These are phyloP conservation scores for Drechmeria coniospora DNA, from an alignment of 2,329 filamentous ascomycete genomes.

Conservation along the genomic window DNA sequence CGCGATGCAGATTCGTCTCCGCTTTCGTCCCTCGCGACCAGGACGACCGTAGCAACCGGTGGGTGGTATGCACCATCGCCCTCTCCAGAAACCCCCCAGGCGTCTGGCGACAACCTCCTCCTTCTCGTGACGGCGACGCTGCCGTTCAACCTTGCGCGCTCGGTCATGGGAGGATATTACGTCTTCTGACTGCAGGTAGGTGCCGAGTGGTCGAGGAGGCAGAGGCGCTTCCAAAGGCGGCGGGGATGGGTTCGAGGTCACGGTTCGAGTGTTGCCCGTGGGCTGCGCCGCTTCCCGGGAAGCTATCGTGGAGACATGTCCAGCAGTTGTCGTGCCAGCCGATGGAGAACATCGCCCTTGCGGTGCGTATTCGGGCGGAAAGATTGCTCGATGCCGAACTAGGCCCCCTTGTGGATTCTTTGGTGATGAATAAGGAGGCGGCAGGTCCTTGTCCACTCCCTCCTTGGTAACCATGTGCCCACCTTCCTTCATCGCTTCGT, in stretches of 20 bases:
- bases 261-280: conserved; percentile 44
- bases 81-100: conserved; percentile 47
- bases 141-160: conserved; percentile 31
- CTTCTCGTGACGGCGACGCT: conserved; percentile 44
- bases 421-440: conserved; percentile 41
- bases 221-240: conserved; percentile 12
- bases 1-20: conserved; percentile 42
- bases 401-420: conserved; percentile 19
- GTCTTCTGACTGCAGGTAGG: conserved; percentile 29
- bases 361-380: conserved; percentile 37
- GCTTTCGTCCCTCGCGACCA: conserved; percentile 47
- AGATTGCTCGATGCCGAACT: conserved; percentile 39
- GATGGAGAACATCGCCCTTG: conserved; percentile 36
- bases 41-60: conserved; percentile 50
- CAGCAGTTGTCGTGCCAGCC: conserved; percentile 47
- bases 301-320: conserved; percentile 44
- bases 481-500: conserved; percentile 18
- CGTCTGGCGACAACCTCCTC: conserved; percentile 46
- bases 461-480: conserved; percentile 22
- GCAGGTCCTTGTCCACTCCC: conserved; percentile 22
- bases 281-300: conserved; percentile 46
- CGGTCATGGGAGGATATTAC: conserved; percentile 23
- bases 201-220: conserved; percentile 28
- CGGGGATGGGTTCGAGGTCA: conserved; percentile 8
- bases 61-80: conserved; percentile 45